Conservation (phyloP, 2,329 filamentous ascomycete genomes). For the Sarocladium oryzae region DNA sequence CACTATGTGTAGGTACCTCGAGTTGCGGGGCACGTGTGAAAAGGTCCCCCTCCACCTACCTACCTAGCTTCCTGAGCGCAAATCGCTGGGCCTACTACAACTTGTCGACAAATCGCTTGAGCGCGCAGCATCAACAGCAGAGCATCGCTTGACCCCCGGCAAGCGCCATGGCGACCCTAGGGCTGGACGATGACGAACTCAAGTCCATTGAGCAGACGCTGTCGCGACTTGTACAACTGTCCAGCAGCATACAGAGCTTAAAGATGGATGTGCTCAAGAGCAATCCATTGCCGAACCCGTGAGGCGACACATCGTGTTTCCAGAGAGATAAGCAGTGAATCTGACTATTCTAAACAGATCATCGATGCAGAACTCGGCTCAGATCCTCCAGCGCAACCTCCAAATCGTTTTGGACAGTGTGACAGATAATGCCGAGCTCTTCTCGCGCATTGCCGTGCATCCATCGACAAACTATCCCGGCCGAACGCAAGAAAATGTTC, state of each 20-base stretch:
- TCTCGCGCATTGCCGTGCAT: conserved; percentile 65
- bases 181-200: conserved; percentile 51
- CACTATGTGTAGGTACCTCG: no score
- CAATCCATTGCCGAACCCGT: conserved; percentile 64
- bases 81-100: no score
- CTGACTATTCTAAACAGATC: conserved; percentile 37
- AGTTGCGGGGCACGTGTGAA: no score
- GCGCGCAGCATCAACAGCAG: no score
- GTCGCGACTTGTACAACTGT: conserved; percentile 60
- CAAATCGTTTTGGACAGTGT: conserved; percentile 59
- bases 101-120: no score
- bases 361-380: conserved; percentile 62
- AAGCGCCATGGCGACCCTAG: conserved; percentile 41
- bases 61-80: no score
- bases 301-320: conserved; percentile 18
- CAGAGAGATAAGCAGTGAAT: neutral
- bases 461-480: conserved; percentile 71
- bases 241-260: conserved; percentile 60
- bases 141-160: no score
- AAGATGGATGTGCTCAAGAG: conserved; percentile 53
- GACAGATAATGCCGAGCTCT: conserved; percentile 57
- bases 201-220: conserved; percentile 67
- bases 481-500: conserved; percentile 57
- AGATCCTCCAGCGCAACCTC: conserved; percentile 66
- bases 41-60: no score